Base-by-base conservation (phyloP, 352 stramenopile genomes). In the Globisporangium irregulare region DNA sequence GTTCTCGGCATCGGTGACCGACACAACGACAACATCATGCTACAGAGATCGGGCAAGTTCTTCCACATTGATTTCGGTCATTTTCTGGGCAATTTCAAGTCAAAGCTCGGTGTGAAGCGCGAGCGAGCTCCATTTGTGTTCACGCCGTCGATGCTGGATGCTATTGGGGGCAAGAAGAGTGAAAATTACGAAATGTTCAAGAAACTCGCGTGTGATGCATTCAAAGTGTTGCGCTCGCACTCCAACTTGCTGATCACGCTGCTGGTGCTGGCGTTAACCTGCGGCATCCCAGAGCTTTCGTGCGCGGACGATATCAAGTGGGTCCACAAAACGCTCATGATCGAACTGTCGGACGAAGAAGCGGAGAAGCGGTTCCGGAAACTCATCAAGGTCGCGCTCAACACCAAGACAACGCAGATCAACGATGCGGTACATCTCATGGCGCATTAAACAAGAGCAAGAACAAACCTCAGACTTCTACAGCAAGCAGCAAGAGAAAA, bases 11-110 rank as follows among this genome's bases (percentile, higher is more conserved):
- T 98, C 41, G 94, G 94, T 8, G 94, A 98, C 63, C 88, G 94
- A 7, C 94, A 98, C 77, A 97, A 97, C 68, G 94, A 98, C 73
- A 98, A 98, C 71, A 87, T 98, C 60, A 99, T 99, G 96, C 75
- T 98, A 55, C 97, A 97, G 69, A 81, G 82, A 20, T 89, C 93
- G 5, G 95, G 95, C 0, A 96, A 96, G 67, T 86, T 98, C 25
- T 98, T 99, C 76, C 96, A 99, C 84, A 98, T 99, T 60, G 96
- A 99, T 63, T 99, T 98, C 70, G 95, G 96, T 1, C 94, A 98
- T 69, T 98, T 98, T 60, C 73, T 98, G 29, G 94, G 94, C n/a
- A 97, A 98, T 58, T 98, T 98, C 75, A 98, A 98, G 75, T 91
- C 77, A 25, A 98, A 98, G 67, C 66, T 97, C 15, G 94, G 94